Evolutionary conservation across 2,329 filamentous ascomycete genomes (phyloP).

Genomic region (Aspergillus quadricinctus): DNA sequence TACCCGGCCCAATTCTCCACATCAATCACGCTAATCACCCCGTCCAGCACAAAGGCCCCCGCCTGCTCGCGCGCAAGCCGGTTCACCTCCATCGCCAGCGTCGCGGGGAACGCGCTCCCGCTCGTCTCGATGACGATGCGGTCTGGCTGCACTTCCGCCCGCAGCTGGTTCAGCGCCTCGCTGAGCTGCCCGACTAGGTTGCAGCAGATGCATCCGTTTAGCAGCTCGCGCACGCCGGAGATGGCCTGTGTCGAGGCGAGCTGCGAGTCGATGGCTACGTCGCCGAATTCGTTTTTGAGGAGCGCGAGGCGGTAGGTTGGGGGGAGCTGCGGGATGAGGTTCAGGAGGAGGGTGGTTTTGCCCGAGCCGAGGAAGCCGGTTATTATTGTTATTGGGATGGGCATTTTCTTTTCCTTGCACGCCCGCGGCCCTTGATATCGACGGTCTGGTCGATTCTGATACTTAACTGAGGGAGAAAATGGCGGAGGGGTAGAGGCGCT

Average conservation of each 20-base stretch:
- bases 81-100: conserved; percentile 86
- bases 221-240: conserved; percentile 82
- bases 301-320: conserved; percentile 84
- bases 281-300: conserved; percentile 97
- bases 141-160: conserved; percentile 60
- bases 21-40: conserved; percentile 84
- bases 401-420: conserved; percentile 48
- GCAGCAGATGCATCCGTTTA: conserved; percentile 98
- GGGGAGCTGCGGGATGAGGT: conserved; percentile 87
- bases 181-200: conserved; percentile 91
- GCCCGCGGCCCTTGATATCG: too few relatives aligned
- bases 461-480: neutral
- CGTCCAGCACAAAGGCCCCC: conserved; percentile 70
- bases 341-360: conserved; percentile 93
- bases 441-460: too few relatives aligned
- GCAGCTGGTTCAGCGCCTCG: conserved; percentile 72
- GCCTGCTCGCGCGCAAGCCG: conserved; percentile 60
- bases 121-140: conserved; percentile 92
- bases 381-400: conserved; percentile 87
- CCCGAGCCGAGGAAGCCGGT: conserved; percentile 95
- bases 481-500: neutral
- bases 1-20: conserved; percentile 95
- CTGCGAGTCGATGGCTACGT: conserved; percentile 88
- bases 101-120: conserved; percentile 82
- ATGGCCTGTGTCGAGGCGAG: conserved; percentile 79